phyloP scores from a whole-genome alignment of 2,329 filamentous ascomycete species.

The Diaporthe citriasiana region DNA sequence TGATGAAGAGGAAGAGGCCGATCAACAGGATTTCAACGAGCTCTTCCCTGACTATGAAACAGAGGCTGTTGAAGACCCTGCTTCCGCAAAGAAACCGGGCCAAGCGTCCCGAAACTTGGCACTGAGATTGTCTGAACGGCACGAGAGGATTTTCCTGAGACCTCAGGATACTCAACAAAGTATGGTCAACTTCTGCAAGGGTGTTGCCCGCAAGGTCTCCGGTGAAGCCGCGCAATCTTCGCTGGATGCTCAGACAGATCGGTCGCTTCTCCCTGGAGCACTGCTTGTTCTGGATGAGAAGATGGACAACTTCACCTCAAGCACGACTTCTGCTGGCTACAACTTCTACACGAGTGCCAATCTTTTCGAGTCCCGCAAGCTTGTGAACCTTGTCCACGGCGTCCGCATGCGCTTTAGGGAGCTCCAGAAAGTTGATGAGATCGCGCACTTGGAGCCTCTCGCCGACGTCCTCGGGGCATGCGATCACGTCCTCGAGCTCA shows the following conservation, averaged over 20 bases:
- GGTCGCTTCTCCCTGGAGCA: slow-evolving; percentile 74
- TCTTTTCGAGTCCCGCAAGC: slow-evolving; percentile 78
- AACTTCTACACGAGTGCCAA: slow-evolving; percentile 94
- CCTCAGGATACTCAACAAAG: slow-evolving; percentile 57
- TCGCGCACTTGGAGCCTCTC: slow-evolving; percentile 80
- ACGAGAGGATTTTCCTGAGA: slow-evolving; percentile 67
- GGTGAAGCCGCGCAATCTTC: slow-evolving; percentile 45
- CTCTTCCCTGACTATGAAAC: slow-evolving; percentile 86
- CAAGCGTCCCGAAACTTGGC: slow-evolving; percentile 68
- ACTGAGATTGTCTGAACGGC: slow-evolving; percentile 72
- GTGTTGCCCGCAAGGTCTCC: slow-evolving; percentile 58
- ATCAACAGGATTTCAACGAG: slow-evolving; percentile 81
- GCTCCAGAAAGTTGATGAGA: slow-evolving; percentile 76
- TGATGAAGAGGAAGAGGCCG: slow-evolving; percentile 81
- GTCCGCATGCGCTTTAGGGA: slow-evolving; percentile 80
- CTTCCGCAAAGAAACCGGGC: slow-evolving; percentile 50
- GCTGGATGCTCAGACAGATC: slow-evolving; percentile 57
- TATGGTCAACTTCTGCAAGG: slow-evolving; percentile 60
- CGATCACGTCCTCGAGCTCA: slow-evolving; percentile 80
- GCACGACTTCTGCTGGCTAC: slow-evolving; percentile 65
- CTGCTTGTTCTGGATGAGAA: slow-evolving; percentile 76
- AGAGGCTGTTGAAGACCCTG: slow-evolving; percentile 56
- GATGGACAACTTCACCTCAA: slow-evolving; percentile 61
- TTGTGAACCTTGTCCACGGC: slow-evolving; percentile 78
- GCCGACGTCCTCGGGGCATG: slow-evolving; percentile 83